Conservation (phyloP, 495 filamentous ascomycete genomes). For the Paragyromitra xinjiangensis region DNA sequence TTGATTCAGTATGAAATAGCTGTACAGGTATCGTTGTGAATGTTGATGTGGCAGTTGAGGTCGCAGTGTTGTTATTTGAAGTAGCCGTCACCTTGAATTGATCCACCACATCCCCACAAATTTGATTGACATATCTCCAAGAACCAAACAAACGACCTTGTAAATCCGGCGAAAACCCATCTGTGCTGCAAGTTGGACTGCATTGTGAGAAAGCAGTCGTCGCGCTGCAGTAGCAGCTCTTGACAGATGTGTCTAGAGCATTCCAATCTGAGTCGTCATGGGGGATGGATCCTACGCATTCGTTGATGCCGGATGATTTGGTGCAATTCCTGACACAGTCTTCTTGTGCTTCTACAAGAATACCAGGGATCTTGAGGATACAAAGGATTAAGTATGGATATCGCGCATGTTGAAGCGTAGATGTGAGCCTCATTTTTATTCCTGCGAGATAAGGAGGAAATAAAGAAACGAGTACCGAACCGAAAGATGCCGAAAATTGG, state of each 20-base stretch:
- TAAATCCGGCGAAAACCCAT: conserved; percentile 25
- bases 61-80: conserved; percentile 4
- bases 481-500: conserved; percentile 23
- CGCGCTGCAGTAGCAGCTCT: conserved; percentile 40
- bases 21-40: conserved; percentile 27
- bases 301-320: conserved; percentile 35
- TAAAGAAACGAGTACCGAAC: not conserved
- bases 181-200: conserved; percentile 34
- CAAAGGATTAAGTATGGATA: conserved; percentile 13
- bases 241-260: not conserved
- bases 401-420: conserved; percentile 4
- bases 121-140: conserved; percentile 42
- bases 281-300: conserved; percentile 41
- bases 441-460: not conserved
- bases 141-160: conserved; percentile 28
- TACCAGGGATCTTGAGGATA: not conserved
- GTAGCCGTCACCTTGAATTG: conserved; percentile 16
- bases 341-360: conserved; percentile 38
- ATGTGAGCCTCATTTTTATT: conserved; percentile 14
- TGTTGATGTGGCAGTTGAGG: not conserved
- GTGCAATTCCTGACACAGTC: conserved; percentile 43
- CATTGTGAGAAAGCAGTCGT: conserved; percentile 27
- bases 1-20: conserved; percentile 3
- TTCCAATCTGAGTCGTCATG: conserved; percentile 37
- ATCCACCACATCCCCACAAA: conserved; percentile 39